Conservation (phyloP, 371 early-diverging fungal genomes). For the Batrachochytrium dendrobatidis region DNA sequence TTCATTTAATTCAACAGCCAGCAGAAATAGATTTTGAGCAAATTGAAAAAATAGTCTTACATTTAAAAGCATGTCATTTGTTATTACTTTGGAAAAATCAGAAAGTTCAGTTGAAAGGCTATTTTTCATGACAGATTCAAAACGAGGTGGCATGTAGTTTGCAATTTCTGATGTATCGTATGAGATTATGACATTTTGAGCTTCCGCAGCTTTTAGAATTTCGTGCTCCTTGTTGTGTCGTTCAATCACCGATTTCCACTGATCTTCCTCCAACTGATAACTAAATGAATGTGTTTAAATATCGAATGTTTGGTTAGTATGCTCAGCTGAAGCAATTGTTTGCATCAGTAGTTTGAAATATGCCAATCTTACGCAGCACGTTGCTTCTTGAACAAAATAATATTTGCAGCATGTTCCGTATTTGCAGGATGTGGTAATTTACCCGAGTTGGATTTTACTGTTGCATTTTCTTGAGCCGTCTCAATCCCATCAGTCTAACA, state of each 20-base stretch:
- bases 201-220: neutral
- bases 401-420: slow-evolving; percentile 32
- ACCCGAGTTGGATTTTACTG: too few species aligned
- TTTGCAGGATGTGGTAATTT: slow-evolving; percentile 52
- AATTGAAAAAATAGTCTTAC: too few species aligned
- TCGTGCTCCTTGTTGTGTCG: slow-evolving; percentile 7
- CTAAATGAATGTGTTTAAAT: too few species aligned
- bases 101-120: neutral
- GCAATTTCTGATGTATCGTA: neutral
- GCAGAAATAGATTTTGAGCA: too few species aligned
- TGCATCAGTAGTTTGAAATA: too few species aligned
- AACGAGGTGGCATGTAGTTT: neutral
- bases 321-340: too few species aligned
- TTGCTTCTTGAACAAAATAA: slow-evolving; percentile 31
- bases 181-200: neutral
- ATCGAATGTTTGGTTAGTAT: too few species aligned
- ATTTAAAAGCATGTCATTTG: neutral
- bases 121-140: neutral
- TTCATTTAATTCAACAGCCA: too few species aligned
- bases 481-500: too few species aligned
- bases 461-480: too few species aligned
- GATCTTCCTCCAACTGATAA: slow-evolving; percentile 36
- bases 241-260: slow-evolving; percentile 32
- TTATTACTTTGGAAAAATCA: neutral
- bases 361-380: too few species aligned